Percentiles rank a stretch among this genome's conserved stretches.
These are phyloP conservation scores for Podospora didyma DNA, from an alignment of 495 filamentous ascomycete species.

Conservation along the genomic window DNA sequence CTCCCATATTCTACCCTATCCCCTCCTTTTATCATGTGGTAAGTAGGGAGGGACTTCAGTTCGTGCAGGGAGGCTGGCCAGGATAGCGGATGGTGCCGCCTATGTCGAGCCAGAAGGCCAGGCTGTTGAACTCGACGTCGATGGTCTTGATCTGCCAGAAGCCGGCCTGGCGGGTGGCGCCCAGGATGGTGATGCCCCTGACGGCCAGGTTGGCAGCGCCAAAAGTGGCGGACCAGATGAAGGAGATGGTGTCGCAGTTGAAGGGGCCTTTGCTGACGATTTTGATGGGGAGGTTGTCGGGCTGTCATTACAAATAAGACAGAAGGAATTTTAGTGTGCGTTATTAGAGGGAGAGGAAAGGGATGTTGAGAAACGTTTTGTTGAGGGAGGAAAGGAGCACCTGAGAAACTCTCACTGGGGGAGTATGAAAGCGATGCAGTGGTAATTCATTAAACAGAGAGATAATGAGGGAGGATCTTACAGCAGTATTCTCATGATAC, in stretches of 20 bases:
- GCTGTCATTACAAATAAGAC: slow-evolving; percentile 1
- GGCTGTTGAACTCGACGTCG: slow-evolving; percentile 31
- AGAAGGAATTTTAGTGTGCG: too few species aligned
- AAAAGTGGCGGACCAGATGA: slow-evolving; percentile 28
- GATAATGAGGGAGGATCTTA: slow-evolving; percentile 1
- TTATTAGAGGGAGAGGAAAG: too few species aligned
- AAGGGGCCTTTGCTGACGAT: slow-evolving; percentile 10
- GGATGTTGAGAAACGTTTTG: not conserved
- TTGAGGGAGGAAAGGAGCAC: too few species aligned
- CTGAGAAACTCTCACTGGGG: too few species aligned
- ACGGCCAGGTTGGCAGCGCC: slow-evolving; percentile 6
- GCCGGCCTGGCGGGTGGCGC: slow-evolving; percentile 8
- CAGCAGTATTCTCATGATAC: slow-evolving; percentile 11
- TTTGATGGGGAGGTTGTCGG: slow-evolving; percentile 16
- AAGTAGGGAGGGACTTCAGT: too few species aligned
- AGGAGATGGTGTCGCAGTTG: slow-evolving; percentile 22
- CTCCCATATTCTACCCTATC: too few species aligned
- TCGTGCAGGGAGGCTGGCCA: slow-evolving; percentile 12
- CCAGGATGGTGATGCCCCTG: slow-evolving; percentile 26
- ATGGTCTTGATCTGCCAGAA: slow-evolving; percentile 26
- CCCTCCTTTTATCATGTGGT: too few species aligned
- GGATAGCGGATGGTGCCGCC: too few species aligned
- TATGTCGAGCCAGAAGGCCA: slow-evolving; percentile 22
- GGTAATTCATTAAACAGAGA: too few species aligned
- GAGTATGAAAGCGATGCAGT: too few species aligned